Evolutionary conservation across 2,329 filamentous ascomycete genomes (phyloP), one percentile per base, ranked within the genome.

Genomic region (Pseudophaeomoniella oleicola): DNA sequence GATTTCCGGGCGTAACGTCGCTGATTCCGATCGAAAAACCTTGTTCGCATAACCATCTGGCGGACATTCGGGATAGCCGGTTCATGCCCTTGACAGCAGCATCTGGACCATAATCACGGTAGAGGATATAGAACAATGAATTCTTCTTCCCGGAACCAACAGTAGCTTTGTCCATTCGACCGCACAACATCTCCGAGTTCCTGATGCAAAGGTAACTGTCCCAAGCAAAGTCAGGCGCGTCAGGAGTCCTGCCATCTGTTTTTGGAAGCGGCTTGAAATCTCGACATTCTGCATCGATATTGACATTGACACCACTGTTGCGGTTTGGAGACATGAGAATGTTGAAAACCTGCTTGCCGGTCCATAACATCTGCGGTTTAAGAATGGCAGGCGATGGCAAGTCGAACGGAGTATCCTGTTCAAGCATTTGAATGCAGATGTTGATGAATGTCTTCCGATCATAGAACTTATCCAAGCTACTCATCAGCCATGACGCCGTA

Each of bases 131-230:
- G 53, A 96, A 98, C 14, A 98, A 78, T 0, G 87, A 94, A 55
- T 94, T 88, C 54, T 98, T 98, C 66, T 96, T 96, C 49, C 90
- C 90, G 4, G 84, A 78, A 47, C 90, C 90, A n/a, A 98, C 84
- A 0, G 87, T 96, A 1, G 84, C 82, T 60, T 98, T 98, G 64
- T 98, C 90, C 86, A 96, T 94, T 41, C 80, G 74, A 42, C 90
- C 90, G 52, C 88, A 96, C 83, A 98, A 93, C 42, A 96, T 78
- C 55, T 94, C 87, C 0, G 88, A 96, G 54, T 98, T 96, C 39
- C 88, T 81, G 43, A 98, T 80, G 11, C 94, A 85, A 6, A 98
- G 67, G 72, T 84, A 96, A 5, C 80, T 78, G 55, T 98, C 90
- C 10, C 14, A 17, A 19, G 32, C 32, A 19, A 34, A 10, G 4